Conservation (phyloP, 495 filamentous ascomycete species). For the Cercophora newfieldiana region DNA sequence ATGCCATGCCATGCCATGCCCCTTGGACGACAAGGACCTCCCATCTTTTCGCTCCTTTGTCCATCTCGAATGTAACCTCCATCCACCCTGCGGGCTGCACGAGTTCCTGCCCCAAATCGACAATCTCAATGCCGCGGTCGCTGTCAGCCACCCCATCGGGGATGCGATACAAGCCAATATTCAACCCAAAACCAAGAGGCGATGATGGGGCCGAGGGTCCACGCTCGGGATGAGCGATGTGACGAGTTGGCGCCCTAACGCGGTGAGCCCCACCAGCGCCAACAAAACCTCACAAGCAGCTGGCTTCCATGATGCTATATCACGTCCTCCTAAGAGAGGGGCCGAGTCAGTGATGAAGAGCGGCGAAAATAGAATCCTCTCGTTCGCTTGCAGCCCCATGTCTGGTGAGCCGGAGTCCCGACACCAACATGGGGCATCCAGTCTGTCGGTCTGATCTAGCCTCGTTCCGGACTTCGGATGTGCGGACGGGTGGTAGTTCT, state of each 20-base stretch:
- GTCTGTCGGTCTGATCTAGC: conserved; percentile 16
- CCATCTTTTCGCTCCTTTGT: no score
- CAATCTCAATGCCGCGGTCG: background rate
- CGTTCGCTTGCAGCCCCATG: conserved; percentile 1
- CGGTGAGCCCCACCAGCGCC: background rate
- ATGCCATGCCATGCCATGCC: no score
- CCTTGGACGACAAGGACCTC: no score
- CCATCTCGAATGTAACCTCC: no score
- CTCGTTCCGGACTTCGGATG: background rate
- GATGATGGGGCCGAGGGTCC: background rate
- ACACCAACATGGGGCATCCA: conserved; percentile 17
- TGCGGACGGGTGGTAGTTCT: no score
- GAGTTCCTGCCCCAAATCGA: background rate
- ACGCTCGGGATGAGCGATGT: background rate
- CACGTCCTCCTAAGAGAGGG: background rate
- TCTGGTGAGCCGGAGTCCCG: background rate
- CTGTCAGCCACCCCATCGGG: background rate
- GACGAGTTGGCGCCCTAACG: background rate
- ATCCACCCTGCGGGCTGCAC: no score
- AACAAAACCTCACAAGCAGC: background rate
- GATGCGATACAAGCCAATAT: background rate
- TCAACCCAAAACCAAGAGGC: background rate
- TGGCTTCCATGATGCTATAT: conserved; percentile 8
- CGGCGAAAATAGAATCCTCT: background rate
- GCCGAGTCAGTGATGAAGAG: background rate